Evolutionary conservation across 2,329 filamentous ascomycete species (phyloP).

Genomic region (Cladosporium halotolerans): DNA sequence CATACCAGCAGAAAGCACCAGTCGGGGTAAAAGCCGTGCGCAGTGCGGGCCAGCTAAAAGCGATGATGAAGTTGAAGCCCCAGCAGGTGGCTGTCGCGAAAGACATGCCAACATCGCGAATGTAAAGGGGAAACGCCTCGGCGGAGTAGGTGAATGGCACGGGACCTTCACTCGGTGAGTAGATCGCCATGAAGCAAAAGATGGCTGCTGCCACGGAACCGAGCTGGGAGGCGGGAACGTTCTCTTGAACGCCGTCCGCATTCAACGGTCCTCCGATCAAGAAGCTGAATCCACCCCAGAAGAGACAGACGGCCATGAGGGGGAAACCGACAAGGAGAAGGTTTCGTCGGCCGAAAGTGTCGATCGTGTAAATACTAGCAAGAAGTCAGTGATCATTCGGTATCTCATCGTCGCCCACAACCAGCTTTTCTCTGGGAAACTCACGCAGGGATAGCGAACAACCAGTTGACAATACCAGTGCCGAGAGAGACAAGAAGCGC

Average conservation of each 20-base stretch:
- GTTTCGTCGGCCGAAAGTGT: constrained; percentile 39
- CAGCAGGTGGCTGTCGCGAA: constrained; percentile 50
- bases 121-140: constrained; percentile 39
- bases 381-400: background rate
- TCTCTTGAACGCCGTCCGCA: background rate
- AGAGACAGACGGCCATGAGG: constrained; percentile 41
- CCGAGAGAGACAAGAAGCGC: constrained; percentile 28
- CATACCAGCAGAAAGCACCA: constrained; percentile 52
- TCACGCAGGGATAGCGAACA: constrained; percentile 17
- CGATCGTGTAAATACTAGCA: constrained; percentile 34
- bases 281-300: constrained; percentile 41
- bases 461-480: constrained; percentile 27
- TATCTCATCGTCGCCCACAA: too few relatives aligned
- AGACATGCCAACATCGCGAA: constrained; percentile 33
- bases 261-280: constrained; percentile 20
- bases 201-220: constrained; percentile 35
- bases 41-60: constrained; percentile 43
- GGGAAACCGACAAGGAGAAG: constrained; percentile 41
- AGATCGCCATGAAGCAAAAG: constrained; percentile 26
- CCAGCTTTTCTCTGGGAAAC: background rate
- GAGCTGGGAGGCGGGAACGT: constrained; percentile 20
- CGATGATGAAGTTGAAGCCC: constrained; percentile 35
- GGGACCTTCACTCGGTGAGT: constrained; percentile 35
- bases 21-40: constrained; percentile 42
- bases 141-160: constrained; percentile 43